Evolutionary conservation across 1,284 basidiomycete species (phyloP), one percentile per base, ranked within the genome.

Genomic region (Apiotrichum mycotoxinovorans): DNA sequence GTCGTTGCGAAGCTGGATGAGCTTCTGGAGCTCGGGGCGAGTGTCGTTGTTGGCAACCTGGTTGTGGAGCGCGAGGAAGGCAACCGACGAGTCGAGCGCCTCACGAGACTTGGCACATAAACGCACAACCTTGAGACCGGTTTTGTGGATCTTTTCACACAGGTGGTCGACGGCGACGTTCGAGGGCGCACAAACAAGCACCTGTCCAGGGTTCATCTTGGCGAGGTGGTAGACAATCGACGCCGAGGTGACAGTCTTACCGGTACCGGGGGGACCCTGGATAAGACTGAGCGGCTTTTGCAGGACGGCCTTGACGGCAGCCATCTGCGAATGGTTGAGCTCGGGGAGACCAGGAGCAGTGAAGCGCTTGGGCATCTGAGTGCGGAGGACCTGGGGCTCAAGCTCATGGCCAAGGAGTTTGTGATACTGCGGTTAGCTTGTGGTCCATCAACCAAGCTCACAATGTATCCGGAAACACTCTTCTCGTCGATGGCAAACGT

Each of bases 141-240:
- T 98, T 25, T 87, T 81, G 72, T 98, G 95, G 60, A 99, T 98
- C 81, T 98, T 98, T 79, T 98, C 96, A 20, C 94, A 96, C 55
- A 99, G 83, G 74, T 99, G 96, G 75, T 99, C 96, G 56, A 99
- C 96, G 47, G 96, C 96, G 64, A 99, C 96, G 79, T 99, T 99
- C 54, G 96, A 98, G 0, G 96, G 96, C 1, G 96, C 96, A 74
- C 94, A 96, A 58, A 99, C 96, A 42, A 99, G 87, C 25, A 99
- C 96, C 77, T 98, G 96, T 33, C 96, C 96, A 0, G 93, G 93
- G 71, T 98, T 98, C 95, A 98, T 98, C 80, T 97, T 97, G 54
- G 92, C 92, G 10, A 99, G 86, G 76, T 99, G 96, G 75, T 98
- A 93, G 43, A 98, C 95, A 68, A 97, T 95, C 1, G 96, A 97